Base-by-base conservation (phyloP, 2,329 filamentous ascomycete genomes). In the Aspergillus oerlinghausenensis region DNA sequence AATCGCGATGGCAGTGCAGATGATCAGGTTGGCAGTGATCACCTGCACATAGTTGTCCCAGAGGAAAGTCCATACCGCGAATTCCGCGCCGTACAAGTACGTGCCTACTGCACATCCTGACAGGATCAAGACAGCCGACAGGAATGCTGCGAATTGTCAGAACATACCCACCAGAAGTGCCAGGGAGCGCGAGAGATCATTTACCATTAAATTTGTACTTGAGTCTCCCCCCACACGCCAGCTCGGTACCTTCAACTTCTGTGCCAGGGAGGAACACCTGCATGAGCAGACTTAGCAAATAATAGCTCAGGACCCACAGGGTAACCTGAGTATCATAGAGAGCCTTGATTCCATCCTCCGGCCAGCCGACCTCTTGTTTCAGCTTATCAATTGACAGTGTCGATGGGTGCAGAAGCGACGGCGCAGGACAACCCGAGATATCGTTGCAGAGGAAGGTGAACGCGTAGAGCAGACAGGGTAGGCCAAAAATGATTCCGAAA, bases 371-470 rank as follows among this genome's bases (percentile, higher is more conserved):
- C 68, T 97, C 91, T 55, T 79, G 71, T 78, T 93, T 94, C 64
- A 97, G 77, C 65, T 84, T 83, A 21, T 87, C 83, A 50, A 92
- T 77, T 45, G 86, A 86, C 58, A 96, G 77, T 8, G 84, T 88
- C 55, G 82, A 86, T 32, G 89, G 92, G 63, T 82, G 81, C 40
- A 96, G 82, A 8, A 93, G 80, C 3, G 89, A 91, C 3, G 92
- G 91, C 2, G 90, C 87, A 49, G 93, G 94, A 70, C 94, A 97
- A 57, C 94, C 93, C 8, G 90, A 88, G 61, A 95, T 80, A 73
- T 97, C 92, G 77, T 97, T 97, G 82, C 93, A 97, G 67, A 88
- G 80, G 70, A 97, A 96, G 49, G 87, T 82, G 70, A 93, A 88
- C 65, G 86, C 71, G 76, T 94, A 96, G 65, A 91, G 84, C 62